Conservation (phyloP, 768 basidiomycete species). For the Krasilnikovozyma curviuscula region DNA sequence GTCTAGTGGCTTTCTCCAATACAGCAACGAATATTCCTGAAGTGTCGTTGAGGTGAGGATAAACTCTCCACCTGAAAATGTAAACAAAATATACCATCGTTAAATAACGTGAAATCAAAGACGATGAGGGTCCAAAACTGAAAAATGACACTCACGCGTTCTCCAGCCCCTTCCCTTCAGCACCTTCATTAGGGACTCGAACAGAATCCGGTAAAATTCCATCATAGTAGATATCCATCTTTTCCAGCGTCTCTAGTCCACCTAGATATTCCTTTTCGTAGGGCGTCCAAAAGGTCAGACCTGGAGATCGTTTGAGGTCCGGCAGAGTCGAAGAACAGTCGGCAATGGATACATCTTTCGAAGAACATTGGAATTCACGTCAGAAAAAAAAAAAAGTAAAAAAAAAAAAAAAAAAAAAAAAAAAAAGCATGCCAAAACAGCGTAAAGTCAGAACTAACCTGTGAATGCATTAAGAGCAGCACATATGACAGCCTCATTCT, state of each 20-base stretch:
- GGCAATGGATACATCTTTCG: slow-evolving; percentile 51
- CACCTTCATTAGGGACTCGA: too few relatives aligned
- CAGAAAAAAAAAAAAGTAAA: too few relatives aligned
- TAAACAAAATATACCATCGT: too few relatives aligned
- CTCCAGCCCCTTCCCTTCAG: slow-evolving; percentile 44
- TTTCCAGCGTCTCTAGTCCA: slow-evolving; percentile 32
- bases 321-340: slow-evolving; percentile 57
- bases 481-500: slow-evolving; percentile 90
- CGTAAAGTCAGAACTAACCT: too few relatives aligned
- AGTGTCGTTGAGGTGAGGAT: slow-evolving; percentile 88
- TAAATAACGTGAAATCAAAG: too few relatives aligned
- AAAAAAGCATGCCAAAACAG: too few relatives aligned
- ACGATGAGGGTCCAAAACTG: too few relatives aligned
- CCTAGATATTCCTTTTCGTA: slow-evolving; percentile 46
- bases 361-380: too few relatives aligned
- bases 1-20: too few relatives aligned
- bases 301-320: slow-evolving; percentile 49
- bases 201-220: too few relatives aligned
- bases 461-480: slow-evolving; percentile 55
- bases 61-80: slow-evolving; percentile 68
- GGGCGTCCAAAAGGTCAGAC: slow-evolving; percentile 57
- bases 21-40: slow-evolving; percentile 97
- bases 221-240: too few relatives aligned
- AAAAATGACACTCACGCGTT: slow-evolving; percentile 67
- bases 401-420: too few relatives aligned